These are phyloP conservation scores for Dorcoceras hygrometricum DNA, from an alignment of 257 asterid genomes.

Conservation along the genomic window DNA sequence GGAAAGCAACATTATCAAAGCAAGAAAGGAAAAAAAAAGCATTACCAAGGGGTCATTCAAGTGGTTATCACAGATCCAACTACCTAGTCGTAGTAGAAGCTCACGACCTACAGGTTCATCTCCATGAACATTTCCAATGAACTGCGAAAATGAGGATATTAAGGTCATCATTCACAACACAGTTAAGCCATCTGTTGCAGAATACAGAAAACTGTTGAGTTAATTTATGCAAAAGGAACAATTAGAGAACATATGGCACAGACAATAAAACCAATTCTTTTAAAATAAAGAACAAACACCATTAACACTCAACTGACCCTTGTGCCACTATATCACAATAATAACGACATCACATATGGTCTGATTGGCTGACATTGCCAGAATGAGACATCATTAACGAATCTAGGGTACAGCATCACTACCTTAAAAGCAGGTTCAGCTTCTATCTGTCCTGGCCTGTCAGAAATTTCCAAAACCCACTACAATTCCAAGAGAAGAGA, in stretches of 20 bases:
- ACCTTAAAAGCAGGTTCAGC: constrained; percentile 71
- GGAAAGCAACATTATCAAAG: not conserved
- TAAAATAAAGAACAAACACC: not conserved
- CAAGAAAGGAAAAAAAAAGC: constrained; percentile 14
- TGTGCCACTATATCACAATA: not conserved
- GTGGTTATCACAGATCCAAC: constrained; percentile 89
- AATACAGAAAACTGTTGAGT: not conserved
- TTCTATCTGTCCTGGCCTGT: constrained; percentile 53
- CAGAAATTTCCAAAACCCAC: constrained; percentile 70
- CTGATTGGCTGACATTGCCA: not conserved
- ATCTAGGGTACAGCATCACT: constrained; percentile 11
- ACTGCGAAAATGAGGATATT: constrained; percentile 52
- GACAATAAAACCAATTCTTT: not conserved
- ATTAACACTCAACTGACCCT: not conserved
- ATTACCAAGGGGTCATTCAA: constrained; percentile 84
- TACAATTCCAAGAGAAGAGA: constrained; percentile 24
- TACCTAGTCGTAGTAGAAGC: constrained; percentile 73
- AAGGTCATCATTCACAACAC: constrained; percentile 29
- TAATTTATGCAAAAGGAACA: not conserved
- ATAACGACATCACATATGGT: not conserved
- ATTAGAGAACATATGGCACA: not conserved
- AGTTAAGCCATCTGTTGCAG: constrained; percentile 1
- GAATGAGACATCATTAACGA: not conserved
- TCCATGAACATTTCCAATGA: constrained; percentile 94
- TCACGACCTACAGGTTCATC: constrained; percentile 99